Conservation (phyloP, 1,139 yeast species). For the Schizosaccharomyces versatilis region DNA sequence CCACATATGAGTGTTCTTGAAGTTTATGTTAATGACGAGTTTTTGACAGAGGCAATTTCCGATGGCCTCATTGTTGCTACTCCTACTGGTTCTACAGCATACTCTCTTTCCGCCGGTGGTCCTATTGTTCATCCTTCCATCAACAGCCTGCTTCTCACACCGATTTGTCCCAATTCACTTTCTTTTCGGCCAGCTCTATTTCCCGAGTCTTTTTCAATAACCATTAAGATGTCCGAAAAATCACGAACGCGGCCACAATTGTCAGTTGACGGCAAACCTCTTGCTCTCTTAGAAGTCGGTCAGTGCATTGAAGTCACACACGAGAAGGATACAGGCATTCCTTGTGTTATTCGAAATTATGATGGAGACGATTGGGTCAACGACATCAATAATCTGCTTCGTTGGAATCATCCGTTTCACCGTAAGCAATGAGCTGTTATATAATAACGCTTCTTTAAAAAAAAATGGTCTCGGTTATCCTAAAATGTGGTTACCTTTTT, state of each 20-base stretch:
- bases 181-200: slow-evolving; percentile 69
- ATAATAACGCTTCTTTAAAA: too few species aligned
- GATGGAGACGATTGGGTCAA: slow-evolving; percentile 5
- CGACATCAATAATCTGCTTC: not conserved
- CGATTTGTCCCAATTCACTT: slow-evolving; percentile 78
- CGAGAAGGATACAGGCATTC: not conserved
- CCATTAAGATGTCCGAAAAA: slow-evolving; percentile 46
- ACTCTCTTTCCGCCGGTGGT: slow-evolving; percentile 77
- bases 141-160: slow-evolving; percentile 71
- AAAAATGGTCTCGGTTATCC: too few species aligned
- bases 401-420: slow-evolving; percentile 4
- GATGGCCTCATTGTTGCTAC: slow-evolving; percentile 77
- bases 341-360: slow-evolving; percentile 3
- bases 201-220: slow-evolving; percentile 67
- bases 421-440: not conserved
- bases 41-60: slow-evolving; percentile 71
- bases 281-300: slow-evolving; percentile 21
- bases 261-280: slow-evolving; percentile 63
- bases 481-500: too few species aligned
- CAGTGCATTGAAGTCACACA: not conserved
- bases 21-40: slow-evolving; percentile 57
- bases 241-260: slow-evolving; percentile 74
- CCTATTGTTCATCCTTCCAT: slow-evolving; percentile 77
- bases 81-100: slow-evolving; percentile 72
- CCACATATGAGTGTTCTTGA: slow-evolving; percentile 73